A percentile compares a stretch with the other conserved stretches of the same genome.
Conservation (phyloP, 2,329 filamentous ascomycete genomes). For the Cercospora sesami region DNA sequence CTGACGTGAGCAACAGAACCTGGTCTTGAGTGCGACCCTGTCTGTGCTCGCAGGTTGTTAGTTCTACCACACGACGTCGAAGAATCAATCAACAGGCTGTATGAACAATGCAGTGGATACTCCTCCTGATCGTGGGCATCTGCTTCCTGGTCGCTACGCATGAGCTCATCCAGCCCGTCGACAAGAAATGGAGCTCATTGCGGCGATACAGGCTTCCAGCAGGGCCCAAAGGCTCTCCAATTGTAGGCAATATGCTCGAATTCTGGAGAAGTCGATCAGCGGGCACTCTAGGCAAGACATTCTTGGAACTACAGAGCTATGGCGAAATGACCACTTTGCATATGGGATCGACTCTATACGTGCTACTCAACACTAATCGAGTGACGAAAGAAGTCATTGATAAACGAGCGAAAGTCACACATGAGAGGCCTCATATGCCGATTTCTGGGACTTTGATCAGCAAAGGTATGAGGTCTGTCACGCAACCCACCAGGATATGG, state of each 20-base stretch:
- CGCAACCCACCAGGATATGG: slow-evolving; percentile 15
- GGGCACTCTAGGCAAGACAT: slow-evolving; percentile 12
- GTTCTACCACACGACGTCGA: not conserved
- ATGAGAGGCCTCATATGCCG: slow-evolving; percentile 20
- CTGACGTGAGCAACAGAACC: not conserved
- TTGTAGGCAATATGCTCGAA: slow-evolving; percentile 17
- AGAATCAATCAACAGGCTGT: not conserved
- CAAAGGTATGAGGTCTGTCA: slow-evolving; percentile 19
- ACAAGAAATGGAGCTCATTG: slow-evolving; percentile 16
- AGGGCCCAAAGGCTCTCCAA: slow-evolving; percentile 13
- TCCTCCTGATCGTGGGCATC: not conserved
- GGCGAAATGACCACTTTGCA: slow-evolving; percentile 20
- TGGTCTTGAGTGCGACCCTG: not conserved
- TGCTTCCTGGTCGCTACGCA: not conserved
- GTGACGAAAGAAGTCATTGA: slow-evolving; percentile 19
- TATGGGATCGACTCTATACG: slow-evolving; percentile 19
- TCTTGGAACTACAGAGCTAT: slow-evolving; percentile 7
- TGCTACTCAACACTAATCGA: slow-evolving; percentile 19
- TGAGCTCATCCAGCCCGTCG: slow-evolving; percentile 17
- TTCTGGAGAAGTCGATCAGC: slow-evolving; percentile 17
- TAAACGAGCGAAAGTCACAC: slow-evolving; percentile 17
- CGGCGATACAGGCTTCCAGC: slow-evolving; percentile 15
- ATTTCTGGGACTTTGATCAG: slow-evolving; percentile 18
- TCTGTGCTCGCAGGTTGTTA: not conserved
- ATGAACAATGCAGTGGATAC: slow-evolving; percentile 6